Evolutionary conservation across 768 basidiomycete species (phyloP).

Genomic region (Chalciporus chontae): DNA sequence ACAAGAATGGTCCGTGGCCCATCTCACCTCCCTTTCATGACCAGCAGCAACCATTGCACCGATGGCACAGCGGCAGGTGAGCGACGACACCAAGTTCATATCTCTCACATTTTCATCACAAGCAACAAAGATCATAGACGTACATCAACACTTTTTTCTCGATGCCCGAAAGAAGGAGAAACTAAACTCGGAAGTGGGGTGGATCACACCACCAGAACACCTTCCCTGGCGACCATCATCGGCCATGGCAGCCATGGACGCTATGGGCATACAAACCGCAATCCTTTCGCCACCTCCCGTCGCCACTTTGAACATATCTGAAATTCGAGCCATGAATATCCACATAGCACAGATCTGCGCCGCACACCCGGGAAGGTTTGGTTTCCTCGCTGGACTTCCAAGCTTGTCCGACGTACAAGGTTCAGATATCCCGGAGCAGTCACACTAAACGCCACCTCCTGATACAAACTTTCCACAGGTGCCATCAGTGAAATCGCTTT

Average conservation of each 20-base stretch:
- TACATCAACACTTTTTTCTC: constrained; percentile 79
- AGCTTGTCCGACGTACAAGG: constrained; percentile 61
- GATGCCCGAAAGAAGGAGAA: constrained; percentile 45
- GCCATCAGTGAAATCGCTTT: constrained; percentile 57
- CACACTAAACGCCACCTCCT: constrained; percentile 4
- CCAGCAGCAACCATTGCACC: not conserved
- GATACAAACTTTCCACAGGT: constrained; percentile 35
- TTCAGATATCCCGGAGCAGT: constrained; percentile 17
- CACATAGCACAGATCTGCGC: constrained; percentile 46
- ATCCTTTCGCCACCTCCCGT: constrained; percentile 67
- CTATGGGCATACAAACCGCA: constrained; percentile 51
- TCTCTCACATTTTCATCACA: not conserved
- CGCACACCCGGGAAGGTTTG: constrained; percentile 53
- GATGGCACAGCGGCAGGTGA: constrained; percentile 16
- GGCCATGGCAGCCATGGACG: constrained; percentile 64
- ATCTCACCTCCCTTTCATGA: constrained; percentile 1
- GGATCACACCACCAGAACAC: constrained; percentile 59
- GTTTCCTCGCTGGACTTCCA: constrained; percentile 67
- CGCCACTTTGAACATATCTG: constrained; percentile 39
- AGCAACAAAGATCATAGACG: constrained; percentile 42
- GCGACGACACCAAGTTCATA: not conserved
- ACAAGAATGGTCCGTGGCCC: not conserved
- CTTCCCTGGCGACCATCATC: constrained; percentile 61
- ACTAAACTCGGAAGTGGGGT: constrained; percentile 49
- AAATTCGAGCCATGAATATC: constrained; percentile 46